Percentiles rank a stretch among this genome's conserved stretches.
Conservation (phyloP, 176 grass and related monocot genomes). For the Carex kokanica region DNA sequence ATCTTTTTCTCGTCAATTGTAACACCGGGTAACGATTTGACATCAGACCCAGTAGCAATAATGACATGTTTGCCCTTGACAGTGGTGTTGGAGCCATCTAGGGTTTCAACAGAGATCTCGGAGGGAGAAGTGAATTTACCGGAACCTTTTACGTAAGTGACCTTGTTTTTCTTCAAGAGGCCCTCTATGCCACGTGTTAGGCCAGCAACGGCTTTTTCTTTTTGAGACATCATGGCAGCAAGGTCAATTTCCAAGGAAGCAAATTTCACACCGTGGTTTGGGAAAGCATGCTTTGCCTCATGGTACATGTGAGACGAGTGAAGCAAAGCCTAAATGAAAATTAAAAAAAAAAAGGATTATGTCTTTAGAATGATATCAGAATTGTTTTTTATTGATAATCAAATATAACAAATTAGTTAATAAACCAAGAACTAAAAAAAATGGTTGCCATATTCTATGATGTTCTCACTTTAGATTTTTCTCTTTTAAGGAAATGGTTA, state of each 20-base stretch:
- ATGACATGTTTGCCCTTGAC: constrained; percentile 90
- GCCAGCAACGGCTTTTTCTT: constrained; percentile 88
- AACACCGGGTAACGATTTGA: constrained; percentile 88
- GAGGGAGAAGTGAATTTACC: constrained; percentile 80
- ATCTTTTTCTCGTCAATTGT: constrained; percentile 96
- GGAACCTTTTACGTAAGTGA: constrained; percentile 85
- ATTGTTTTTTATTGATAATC: background rate
- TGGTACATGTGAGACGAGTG: constrained; percentile 98
- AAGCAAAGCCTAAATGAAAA: constrained; percentile 61
- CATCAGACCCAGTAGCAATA: constrained; percentile 93
- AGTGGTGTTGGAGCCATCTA: constrained; percentile 68
- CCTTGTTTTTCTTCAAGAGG: constrained; percentile 98
- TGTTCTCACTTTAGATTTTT: background rate
- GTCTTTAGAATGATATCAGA: background rate
- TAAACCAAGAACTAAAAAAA: background rate
- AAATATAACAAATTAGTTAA: background rate
- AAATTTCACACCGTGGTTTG: constrained; percentile 76
- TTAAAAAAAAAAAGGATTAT: background rate
- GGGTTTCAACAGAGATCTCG: constrained; percentile 85
- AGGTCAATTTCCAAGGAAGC: constrained; percentile 83
- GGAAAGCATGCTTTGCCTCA: constrained; percentile 79
- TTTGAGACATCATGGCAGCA: constrained; percentile 92
- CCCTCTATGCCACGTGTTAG: constrained; percentile 93
- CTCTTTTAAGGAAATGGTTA: background rate
- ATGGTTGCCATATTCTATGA: background rate